Base-by-base conservation (phyloP, 129 eudicot genomes). In the Flaveria ramosissima region DNA sequence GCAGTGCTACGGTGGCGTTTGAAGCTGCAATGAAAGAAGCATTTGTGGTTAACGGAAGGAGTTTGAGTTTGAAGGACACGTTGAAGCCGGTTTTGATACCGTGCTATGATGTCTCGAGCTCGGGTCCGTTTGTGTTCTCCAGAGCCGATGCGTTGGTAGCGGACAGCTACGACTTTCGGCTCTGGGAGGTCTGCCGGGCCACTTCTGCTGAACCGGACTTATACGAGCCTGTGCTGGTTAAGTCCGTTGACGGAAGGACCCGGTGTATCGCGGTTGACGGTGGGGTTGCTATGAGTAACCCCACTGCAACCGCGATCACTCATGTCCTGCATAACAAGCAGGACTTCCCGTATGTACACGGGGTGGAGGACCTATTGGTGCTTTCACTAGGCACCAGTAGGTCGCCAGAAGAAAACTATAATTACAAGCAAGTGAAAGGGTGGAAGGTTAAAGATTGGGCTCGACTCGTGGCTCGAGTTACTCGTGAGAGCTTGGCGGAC, bases 361-460 rank as follows among this genome's bases (percentile, higher is more conserved):
- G 96, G 16, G 92, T 92, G 56, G 98, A 92, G 92, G 98, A 92
- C 72, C 85, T 92, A 78, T 77, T 92, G 86, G 96, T 92, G 72
- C 92, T 92, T 84, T 92, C 98, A 5, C 57, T 92, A 0, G 98
- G 98, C 5, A 81, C 90, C 0, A 94, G 93, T 23, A 93, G 83
- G 78, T 70, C 82, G 27, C 61, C 73, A 30, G 96, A 90, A 51
- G 94, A 84, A 11, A 85, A 83, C 70, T 90, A 75, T 48, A 90
- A 80, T 19, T 85, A 74, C 10, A 86, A 90, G 16, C 67, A 83
- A 63, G 92, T 90, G 9, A 90, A 79, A 75, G 80, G 73, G 15
- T 92, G 98, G 98, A 90, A 81, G 78, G 85, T 84, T 4, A 86
- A 88, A 77, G 90, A 92, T 13, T 92, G 98, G 98, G 96, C 91